phyloP scores from a whole-genome alignment of 202 grass and related monocot genomes.

The Dendrocalamus latiflorus region DNA sequence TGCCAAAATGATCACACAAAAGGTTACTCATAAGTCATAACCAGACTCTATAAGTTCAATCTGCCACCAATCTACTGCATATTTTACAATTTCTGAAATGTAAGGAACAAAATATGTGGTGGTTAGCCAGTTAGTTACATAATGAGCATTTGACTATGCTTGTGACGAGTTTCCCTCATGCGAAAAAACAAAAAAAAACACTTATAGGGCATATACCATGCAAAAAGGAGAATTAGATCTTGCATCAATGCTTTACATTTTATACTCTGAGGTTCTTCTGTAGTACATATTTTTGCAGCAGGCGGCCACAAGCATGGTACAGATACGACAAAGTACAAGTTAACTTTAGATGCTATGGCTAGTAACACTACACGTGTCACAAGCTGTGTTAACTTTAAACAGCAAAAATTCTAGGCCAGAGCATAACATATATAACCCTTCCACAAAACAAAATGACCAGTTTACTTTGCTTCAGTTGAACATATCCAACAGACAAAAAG shows the following conservation, averaged over 20 bases:
- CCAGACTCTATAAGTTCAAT: not conserved
- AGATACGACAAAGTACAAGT: not conserved
- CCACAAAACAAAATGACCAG: not conserved
- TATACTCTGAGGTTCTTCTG: not conserved
- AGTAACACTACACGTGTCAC: not conserved
- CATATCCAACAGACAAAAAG: not conserved
- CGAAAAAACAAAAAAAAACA: not conserved
- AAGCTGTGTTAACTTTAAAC: not conserved
- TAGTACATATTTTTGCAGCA: constrained; percentile 6
- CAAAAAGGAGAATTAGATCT: not conserved
- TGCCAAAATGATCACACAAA: not conserved
- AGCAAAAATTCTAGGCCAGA: not conserved
- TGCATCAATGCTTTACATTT: not conserved
- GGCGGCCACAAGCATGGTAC: not conserved
- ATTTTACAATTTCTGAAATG: not conserved
- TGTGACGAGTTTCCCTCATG: not conserved
- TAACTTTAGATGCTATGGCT: not conserved
- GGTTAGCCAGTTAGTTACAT: too few relatives aligned
- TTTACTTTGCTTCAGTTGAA: constrained; percentile 27
- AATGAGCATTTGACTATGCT: not conserved
- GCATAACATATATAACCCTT: not conserved
- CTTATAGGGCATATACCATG: not conserved
- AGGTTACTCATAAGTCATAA: not conserved
- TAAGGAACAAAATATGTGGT: not conserved
- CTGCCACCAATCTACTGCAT: too few relatives aligned